Conservation (phyloP, 2,329 filamentous ascomycete genomes). For the Pyricularia grisea region DNA sequence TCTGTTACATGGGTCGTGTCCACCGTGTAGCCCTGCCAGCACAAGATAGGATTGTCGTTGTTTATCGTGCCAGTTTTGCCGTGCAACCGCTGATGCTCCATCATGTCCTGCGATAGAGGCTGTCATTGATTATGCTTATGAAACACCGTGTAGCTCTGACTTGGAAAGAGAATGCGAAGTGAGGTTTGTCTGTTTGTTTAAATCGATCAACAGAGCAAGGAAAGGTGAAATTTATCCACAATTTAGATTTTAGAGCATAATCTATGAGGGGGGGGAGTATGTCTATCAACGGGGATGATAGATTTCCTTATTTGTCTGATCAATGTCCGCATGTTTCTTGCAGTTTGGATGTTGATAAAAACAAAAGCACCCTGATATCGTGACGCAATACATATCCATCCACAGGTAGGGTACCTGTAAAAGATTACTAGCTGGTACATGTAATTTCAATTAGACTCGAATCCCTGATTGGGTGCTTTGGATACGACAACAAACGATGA, state of each 20-base stretch:
- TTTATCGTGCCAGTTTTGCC: neutral
- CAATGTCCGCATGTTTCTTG: too few relatives aligned
- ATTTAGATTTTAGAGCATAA: too few relatives aligned
- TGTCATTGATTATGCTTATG: neutral
- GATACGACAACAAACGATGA: too few relatives aligned
- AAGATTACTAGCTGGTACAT: neutral
- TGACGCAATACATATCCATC: neutral
- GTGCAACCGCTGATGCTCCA: neutral
- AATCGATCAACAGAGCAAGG: too few relatives aligned
- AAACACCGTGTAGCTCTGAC: neutral
- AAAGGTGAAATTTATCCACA: too few relatives aligned
- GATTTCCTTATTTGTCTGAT: too few relatives aligned
- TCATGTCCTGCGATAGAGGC: neutral
- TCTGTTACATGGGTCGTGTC: neutral
- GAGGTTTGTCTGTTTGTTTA: neutral
- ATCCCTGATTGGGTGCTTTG: too few relatives aligned
- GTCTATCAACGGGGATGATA: too few relatives aligned
- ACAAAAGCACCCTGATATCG: neutral
- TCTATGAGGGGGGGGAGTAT: too few relatives aligned
- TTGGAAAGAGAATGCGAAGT: neutral
- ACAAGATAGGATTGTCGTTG: neutral
- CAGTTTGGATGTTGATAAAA: neutral
- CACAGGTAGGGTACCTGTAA: neutral
- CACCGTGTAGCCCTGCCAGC: neutral
- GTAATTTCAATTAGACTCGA: neutral